These are phyloP conservation scores for Hyaloscypha finlandica DNA, from an alignment of 495 filamentous ascomycete species.

Conservation along the genomic window DNA sequence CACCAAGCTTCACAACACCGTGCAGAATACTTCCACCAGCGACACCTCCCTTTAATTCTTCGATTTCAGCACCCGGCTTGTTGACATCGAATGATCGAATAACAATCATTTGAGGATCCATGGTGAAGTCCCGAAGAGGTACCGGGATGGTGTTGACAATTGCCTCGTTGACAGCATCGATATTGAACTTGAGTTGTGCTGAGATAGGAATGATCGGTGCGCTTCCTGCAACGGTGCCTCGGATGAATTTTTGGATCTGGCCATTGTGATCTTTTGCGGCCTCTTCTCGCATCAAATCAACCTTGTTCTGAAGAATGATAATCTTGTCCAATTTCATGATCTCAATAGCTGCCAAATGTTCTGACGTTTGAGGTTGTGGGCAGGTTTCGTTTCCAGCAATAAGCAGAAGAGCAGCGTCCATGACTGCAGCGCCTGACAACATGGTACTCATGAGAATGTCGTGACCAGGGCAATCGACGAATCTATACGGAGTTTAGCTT, in stretches of 20 bases:
- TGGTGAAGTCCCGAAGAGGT: conserved; percentile 83
- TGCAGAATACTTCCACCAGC: conserved; percentile 95
- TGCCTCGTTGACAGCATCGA: conserved; percentile 94
- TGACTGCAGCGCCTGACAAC: conserved; percentile 98
- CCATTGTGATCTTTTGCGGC: conserved; percentile 89
- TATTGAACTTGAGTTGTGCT: conserved; percentile 98
- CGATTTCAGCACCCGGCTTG: conserved; percentile 99
- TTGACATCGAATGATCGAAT: conserved; percentile 99
- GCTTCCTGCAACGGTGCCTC: conserved; percentile 93
- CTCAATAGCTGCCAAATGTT: conserved; percentile 97
- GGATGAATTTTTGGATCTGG: conserved; percentile 95
- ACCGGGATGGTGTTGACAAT: conserved; percentile 93
- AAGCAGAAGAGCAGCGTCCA: conserved; percentile 95
- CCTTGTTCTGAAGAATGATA: conserved; percentile 99
- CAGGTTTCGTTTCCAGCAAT: conserved; percentile 99
- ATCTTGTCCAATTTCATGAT: conserved; percentile 99
- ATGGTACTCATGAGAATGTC: conserved; percentile 99
- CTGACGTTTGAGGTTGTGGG: conserved; percentile 97
- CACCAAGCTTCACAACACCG: conserved; percentile 91
- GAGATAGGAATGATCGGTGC: conserved; percentile 98
- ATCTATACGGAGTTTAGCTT: conserved; percentile 47
- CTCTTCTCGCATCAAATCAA: conserved; percentile 95
- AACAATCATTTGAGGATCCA: conserved; percentile 95
- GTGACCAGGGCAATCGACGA: conserved; percentile 99
- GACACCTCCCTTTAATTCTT: conserved; percentile 97